Evolutionary conservation across 148 eudicot genomes (phyloP).

Genomic region (Agrostemma githago): DNA sequence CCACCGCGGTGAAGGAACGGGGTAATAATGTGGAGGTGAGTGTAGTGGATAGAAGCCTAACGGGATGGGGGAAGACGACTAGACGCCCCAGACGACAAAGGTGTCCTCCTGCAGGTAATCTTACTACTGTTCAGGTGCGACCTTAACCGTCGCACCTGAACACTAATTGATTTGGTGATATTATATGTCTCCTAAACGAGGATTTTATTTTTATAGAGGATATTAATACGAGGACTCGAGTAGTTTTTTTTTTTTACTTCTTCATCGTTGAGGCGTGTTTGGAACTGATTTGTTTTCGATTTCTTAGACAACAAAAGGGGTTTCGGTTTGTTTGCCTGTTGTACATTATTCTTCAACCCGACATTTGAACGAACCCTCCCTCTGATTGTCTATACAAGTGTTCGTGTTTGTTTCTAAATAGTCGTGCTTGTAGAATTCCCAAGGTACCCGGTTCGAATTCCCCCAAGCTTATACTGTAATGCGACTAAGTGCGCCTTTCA

Average conservation of each 20-base stretch:
- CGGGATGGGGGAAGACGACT: slow-evolving; percentile 90
- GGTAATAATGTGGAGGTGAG: slow-evolving; percentile 36
- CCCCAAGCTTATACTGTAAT: too few relatives aligned
- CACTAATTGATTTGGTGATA: slow-evolving; percentile 27
- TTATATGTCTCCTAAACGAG: background rate
- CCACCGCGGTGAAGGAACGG: slow-evolving; percentile 26
- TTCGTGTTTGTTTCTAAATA: slow-evolving; percentile 38
- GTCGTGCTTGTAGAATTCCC: slow-evolving; percentile 31
- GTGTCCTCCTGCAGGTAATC: slow-evolving; percentile 60
- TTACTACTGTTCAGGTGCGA: slow-evolving; percentile 13
- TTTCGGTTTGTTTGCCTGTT: slow-evolving; percentile 19
- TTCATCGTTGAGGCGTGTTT: slow-evolving; percentile 23
- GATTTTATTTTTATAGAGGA: slow-evolving; percentile 22
- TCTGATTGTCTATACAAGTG: slow-evolving; percentile 9
- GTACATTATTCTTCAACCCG: slow-evolving; percentile 44
- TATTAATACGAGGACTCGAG: background rate
- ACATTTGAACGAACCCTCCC: slow-evolving; percentile 28
- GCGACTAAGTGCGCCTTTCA: too few relatives aligned
- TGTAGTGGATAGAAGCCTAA: slow-evolving; percentile 61
- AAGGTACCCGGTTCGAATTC: too few relatives aligned
- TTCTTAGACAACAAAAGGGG: slow-evolving; percentile 18
- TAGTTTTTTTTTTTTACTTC: slow-evolving; percentile 15
- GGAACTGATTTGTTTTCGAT: slow-evolving; percentile 10
- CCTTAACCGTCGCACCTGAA: slow-evolving; percentile 19
- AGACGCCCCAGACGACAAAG: slow-evolving; percentile 78